Conservation (phyloP, 805 yeast genomes). For the Barnettozyma botsteinii region DNA sequence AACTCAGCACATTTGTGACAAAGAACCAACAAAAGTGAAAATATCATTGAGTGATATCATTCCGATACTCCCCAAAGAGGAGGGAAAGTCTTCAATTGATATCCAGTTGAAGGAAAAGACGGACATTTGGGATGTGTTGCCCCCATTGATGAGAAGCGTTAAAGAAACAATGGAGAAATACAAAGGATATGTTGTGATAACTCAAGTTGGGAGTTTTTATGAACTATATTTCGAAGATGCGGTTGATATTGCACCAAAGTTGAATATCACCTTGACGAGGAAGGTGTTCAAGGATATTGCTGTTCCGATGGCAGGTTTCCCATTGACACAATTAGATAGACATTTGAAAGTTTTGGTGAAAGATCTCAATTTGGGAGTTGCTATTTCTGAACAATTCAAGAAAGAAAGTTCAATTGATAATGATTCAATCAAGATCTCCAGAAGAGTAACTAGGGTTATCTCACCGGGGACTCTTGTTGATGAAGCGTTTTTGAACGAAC, state of each 20-base stretch:
- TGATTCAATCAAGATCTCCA: conserved; percentile 39
- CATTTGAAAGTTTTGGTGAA: conserved; percentile 71
- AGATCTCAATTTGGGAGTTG: conserved; percentile 65
- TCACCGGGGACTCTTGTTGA: conserved; percentile 93
- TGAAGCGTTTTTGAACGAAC: conserved; percentile 73
- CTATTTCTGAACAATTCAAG: conserved; percentile 67
- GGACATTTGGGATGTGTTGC: conserved; percentile 17
- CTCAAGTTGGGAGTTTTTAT: conserved; percentile 84
- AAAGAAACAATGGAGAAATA: conserved; percentile 39
- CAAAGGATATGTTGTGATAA: conserved; percentile 53
- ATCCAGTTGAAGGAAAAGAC: neutral
- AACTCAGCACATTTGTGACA: no score
- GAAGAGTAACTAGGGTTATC: conserved; percentile 74
- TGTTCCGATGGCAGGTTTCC: conserved; percentile 91
- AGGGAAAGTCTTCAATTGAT: no score
- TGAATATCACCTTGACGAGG: conserved; percentile 68
- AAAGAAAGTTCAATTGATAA: conserved; percentile 25
- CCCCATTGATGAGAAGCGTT: conserved; percentile 33
- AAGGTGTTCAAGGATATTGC: conserved; percentile 37
- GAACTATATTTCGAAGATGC: conserved; percentile 92
- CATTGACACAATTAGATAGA: conserved; percentile 60
- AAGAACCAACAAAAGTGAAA: neutral
- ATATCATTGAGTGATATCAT: neutral
- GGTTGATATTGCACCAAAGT: conserved; percentile 55
- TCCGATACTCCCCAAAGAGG: neutral